These are phyloP conservation scores for Ramalina peruviana DNA, from an alignment of 495 filamentous ascomycete species.

Conservation along the genomic window DNA sequence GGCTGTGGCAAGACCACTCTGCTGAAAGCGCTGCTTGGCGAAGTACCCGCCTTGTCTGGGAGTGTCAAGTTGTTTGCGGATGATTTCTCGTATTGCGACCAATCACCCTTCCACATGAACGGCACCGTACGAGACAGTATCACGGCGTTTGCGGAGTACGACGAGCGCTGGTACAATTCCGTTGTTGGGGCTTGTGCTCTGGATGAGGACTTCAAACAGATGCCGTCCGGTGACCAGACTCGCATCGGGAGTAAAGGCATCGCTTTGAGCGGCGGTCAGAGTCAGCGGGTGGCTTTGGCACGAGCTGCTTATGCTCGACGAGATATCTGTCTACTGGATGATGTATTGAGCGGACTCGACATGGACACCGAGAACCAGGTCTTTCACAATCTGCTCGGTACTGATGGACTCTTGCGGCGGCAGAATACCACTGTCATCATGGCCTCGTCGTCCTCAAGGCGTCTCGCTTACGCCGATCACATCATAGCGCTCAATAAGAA, in stretches of 20 bases:
- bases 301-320: constrained; percentile 43
- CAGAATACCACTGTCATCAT: constrained; percentile 37
- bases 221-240: constrained; percentile 44
- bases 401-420: constrained; percentile 37
- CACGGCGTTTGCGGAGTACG: constrained; percentile 35
- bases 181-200: constrained; percentile 54
- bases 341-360: constrained; percentile 49
- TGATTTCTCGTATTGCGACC: constrained; percentile 39
- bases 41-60: constrained; percentile 33
- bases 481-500: constrained; percentile 35
- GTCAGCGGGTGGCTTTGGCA: constrained; percentile 48
- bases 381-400: constrained; percentile 41
- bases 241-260: constrained; percentile 51
- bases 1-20: constrained; percentile 49
- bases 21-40: constrained; percentile 42
- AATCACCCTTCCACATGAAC: constrained; percentile 42
- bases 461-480: constrained; percentile 36
- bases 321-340: constrained; percentile 42
- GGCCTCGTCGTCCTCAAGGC: constrained; percentile 33
- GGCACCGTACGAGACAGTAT: constrained; percentile 46
- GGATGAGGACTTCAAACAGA: constrained; percentile 36
- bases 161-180: constrained; percentile 44
- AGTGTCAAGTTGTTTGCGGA: constrained; percentile 23
- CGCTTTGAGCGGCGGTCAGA: constrained; percentile 51
- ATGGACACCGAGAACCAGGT: constrained; percentile 44